A percentile compares a stretch with the other conserved stretches of the same genome.
These are phyloP conservation scores for Arachnomyces sp. DNA, from an alignment of 2,329 filamentous ascomycete species.

Conservation along the genomic window DNA sequence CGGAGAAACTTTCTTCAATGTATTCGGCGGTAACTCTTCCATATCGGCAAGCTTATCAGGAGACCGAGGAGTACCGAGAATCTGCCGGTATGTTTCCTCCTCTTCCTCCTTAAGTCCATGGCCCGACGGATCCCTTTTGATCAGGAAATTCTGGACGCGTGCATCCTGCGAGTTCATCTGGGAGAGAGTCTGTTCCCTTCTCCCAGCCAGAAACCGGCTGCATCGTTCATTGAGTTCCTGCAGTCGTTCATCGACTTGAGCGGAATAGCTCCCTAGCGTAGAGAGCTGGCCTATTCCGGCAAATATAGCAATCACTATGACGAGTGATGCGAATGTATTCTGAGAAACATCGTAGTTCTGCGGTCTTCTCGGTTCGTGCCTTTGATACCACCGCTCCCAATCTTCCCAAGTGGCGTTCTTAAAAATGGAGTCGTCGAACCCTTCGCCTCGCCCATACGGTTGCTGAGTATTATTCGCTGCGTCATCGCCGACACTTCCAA, in stretches of 20 bases:
- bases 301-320: slow-evolving; percentile 61
- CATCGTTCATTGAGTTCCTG: slow-evolving; percentile 60
- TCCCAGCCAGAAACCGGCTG: slow-evolving; percentile 48
- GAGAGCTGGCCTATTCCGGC: slow-evolving; percentile 67
- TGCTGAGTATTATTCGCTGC: slow-evolving; percentile 16
- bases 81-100: slow-evolving; percentile 31
- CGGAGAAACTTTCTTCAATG: not conserved
- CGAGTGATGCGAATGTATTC: slow-evolving; percentile 64
- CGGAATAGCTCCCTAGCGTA: slow-evolving; percentile 56
- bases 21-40: not conserved
- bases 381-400: slow-evolving; percentile 75
- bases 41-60: not conserved
- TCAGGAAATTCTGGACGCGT: slow-evolving; percentile 70
- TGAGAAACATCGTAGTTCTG: slow-evolving; percentile 61
- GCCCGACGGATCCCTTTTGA: slow-evolving; percentile 57
- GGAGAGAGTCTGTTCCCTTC: slow-evolving; percentile 45
- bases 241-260: slow-evolving; percentile 57
- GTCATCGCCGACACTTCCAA: slow-evolving; percentile 16
- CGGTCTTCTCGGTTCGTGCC: slow-evolving; percentile 36
- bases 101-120: slow-evolving; percentile 39
- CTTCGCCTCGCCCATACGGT: slow-evolving; percentile 26
- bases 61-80: slow-evolving; percentile 19
- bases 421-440: slow-evolving; percentile 44
- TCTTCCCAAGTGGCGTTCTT: slow-evolving; percentile 96
- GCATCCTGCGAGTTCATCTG: slow-evolving; percentile 46